These are phyloP conservation scores for Scheffersomyces lignicola DNA, from an alignment of 1,139 yeast genomes.

Conservation along the genomic window DNA sequence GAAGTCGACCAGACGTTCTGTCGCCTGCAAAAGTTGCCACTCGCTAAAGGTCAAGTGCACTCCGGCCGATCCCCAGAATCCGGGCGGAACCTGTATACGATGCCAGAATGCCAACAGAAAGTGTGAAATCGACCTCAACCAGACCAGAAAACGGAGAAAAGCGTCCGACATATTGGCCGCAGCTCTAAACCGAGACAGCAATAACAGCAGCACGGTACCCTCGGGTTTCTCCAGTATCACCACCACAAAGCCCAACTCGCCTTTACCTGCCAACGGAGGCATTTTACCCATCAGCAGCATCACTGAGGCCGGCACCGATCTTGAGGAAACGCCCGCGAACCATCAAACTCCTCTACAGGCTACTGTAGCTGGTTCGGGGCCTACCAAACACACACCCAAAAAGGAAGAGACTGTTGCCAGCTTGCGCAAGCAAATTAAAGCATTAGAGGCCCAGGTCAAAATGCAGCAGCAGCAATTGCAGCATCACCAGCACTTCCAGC, in stretches of 20 bases:
- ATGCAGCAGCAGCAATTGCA: slow-evolving; percentile 12
- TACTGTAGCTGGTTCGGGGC: slow-evolving; percentile 4
- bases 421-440: slow-evolving; percentile 21
- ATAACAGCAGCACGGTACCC: background rate
- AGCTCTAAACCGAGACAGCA: background rate
- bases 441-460: slow-evolving; percentile 21
- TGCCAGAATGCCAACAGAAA: slow-evolving; percentile 62
- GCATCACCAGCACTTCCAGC: slow-evolving; percentile 7
- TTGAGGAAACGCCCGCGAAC: background rate
- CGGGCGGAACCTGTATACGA: slow-evolving; percentile 68
- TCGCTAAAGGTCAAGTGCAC: slow-evolving; percentile 79
- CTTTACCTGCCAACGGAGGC: background rate
- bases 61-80: slow-evolving; percentile 61
- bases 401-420: slow-evolving; percentile 14
- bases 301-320: background rate
- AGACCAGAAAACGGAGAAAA: slow-evolving; percentile 53
- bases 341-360: background rate
- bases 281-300: background rate
- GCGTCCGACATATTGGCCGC: slow-evolving; percentile 26
- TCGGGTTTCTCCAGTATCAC: background rate
- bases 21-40: slow-evolving; percentile 82
- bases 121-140: slow-evolving; percentile 70
- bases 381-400: slow-evolving; percentile 3
- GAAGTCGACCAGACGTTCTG: slow-evolving; percentile 29
- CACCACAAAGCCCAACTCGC: background rate